These are phyloP conservation scores for Verticillium albo-atrum DNA, from an alignment of 2,329 filamentous ascomycete species.

Conservation along the genomic window DNA sequence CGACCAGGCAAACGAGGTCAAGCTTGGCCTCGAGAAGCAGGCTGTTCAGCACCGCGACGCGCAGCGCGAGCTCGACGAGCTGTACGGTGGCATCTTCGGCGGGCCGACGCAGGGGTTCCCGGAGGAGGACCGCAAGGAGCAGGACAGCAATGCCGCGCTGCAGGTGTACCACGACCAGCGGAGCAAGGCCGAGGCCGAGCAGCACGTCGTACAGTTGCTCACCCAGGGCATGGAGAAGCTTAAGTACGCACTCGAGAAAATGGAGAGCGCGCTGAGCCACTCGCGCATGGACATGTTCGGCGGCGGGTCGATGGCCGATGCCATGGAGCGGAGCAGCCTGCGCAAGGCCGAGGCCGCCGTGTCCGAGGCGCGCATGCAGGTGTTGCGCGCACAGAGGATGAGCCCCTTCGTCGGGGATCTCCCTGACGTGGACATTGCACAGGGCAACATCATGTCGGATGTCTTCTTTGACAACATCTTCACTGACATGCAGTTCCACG, in stretches of 20 bases:
- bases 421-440: conserved; percentile 35
- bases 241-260: conserved; percentile 24
- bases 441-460: conserved; percentile 42
- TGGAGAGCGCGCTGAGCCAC: conserved; percentile 35
- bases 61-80: conserved; percentile 41
- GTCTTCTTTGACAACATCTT: conserved; percentile 54
- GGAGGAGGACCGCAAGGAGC: conserved; percentile 46
- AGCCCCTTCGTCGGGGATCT: conserved; percentile 33
- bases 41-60: conserved; percentile 30
- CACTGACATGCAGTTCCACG: conserved; percentile 46
- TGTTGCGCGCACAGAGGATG: conserved; percentile 33
- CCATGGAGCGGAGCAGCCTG: conserved; percentile 47
- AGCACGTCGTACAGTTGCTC: conserved; percentile 34
- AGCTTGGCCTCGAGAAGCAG: conserved; percentile 28
- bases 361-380: conserved; percentile 32
- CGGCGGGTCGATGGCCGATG: conserved; percentile 36
- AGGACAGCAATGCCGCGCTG: conserved; percentile 25
- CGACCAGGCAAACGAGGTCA: conserved; percentile 30
- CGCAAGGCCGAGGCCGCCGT: conserved; percentile 39
- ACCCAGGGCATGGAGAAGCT: conserved; percentile 32
- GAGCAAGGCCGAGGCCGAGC: conserved; percentile 31
- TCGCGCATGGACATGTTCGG: conserved; percentile 45
- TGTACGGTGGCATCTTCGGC: conserved; percentile 50
- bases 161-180: conserved; percentile 32
- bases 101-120: conserved; percentile 48